Conservation (phyloP, 768 basidiomycete genomes). For the Termitomyces sp. region DNA sequence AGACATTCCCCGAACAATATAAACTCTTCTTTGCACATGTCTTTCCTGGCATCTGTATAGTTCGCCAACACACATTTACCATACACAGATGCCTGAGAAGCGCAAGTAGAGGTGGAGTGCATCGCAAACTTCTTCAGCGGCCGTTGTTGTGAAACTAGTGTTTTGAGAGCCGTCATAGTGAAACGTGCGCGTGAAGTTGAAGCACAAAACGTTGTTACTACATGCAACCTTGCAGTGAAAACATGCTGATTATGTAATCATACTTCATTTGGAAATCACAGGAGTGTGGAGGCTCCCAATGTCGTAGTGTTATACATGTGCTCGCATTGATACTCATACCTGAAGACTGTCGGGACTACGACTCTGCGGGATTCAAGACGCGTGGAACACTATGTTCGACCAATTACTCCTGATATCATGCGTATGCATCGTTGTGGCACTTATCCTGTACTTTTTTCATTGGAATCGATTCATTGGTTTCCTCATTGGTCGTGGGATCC, state of each 20-base stretch:
- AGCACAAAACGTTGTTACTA: neutral
- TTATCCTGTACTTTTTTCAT: conserved; percentile 82
- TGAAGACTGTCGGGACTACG: neutral
- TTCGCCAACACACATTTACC: conserved; percentile 82
- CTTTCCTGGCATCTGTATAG: conserved; percentile 81
- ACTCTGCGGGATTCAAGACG: neutral
- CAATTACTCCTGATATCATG: conserved; percentile 58
- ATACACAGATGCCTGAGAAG: conserved; percentile 69
- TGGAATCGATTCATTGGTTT: conserved; percentile 82
- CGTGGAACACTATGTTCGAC: conserved; percentile 42
- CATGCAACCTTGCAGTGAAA: no score
- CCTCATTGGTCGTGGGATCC: conserved; percentile 57
- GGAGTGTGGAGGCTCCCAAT: neutral
- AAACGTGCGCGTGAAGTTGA: neutral
- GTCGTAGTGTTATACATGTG: neutral
- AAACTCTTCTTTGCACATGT: conserved; percentile 83
- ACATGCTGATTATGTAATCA: conserved; percentile 6
- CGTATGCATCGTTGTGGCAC: conserved; percentile 46
- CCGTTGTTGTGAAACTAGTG: conserved; percentile 23
- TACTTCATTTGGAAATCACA: no score
- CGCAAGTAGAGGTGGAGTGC: conserved; percentile 68
- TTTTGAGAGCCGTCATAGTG: conserved; percentile 20
- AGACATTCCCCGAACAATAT: conserved; percentile 79
- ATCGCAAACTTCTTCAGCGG: conserved; percentile 64
- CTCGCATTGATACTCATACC: neutral